Evolutionary conservation across 495 filamentous ascomycete genomes (phyloP).

Genomic region (Podospora pseudoanserina): DNA sequence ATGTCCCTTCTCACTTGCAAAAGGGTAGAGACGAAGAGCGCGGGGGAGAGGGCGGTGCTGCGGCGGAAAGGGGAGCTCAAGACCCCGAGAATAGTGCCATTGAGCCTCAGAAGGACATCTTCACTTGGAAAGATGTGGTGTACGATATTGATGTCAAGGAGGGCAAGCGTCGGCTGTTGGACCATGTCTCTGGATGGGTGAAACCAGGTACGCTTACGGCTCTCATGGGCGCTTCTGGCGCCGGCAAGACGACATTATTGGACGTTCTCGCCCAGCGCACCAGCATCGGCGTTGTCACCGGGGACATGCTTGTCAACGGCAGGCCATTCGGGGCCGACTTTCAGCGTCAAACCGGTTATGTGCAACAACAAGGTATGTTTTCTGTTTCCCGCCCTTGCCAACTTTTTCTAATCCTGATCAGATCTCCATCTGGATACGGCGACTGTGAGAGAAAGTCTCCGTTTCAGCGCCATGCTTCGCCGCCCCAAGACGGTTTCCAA

Average conservation of each 20-base stretch:
- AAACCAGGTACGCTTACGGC: slow-evolving; percentile 78
- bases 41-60: slow-evolving; percentile 12
- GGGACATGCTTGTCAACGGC: slow-evolving; percentile 74
- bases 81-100: slow-evolving; percentile 36
- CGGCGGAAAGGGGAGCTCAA: slow-evolving; percentile 6
- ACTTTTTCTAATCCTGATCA: slow-evolving; percentile 1
- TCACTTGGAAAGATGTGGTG: slow-evolving; percentile 59
- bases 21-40: slow-evolving; percentile 38
- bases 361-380: slow-evolving; percentile 77
- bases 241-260: slow-evolving; percentile 67
- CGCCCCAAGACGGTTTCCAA: slow-evolving; percentile 63
- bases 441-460: slow-evolving; percentile 76
- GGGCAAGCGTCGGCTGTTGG: slow-evolving; percentile 58
- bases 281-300: slow-evolving; percentile 64
- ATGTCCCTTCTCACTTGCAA: slow-evolving; percentile 23
- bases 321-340: slow-evolving; percentile 64
- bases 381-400: neutral
- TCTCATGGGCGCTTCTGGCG: slow-evolving; percentile 78
- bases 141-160: slow-evolving; percentile 63
- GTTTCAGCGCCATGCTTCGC: slow-evolving; percentile 74
- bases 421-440: slow-evolving; percentile 76
- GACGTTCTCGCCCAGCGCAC: slow-evolving; percentile 70
- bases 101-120: slow-evolving; percentile 50
- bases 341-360: slow-evolving; percentile 82
- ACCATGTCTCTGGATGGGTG: slow-evolving; percentile 69